Base-by-base conservation (phyloP, 768 basidiomycete species). In the Psilocybe cyanescens region DNA sequence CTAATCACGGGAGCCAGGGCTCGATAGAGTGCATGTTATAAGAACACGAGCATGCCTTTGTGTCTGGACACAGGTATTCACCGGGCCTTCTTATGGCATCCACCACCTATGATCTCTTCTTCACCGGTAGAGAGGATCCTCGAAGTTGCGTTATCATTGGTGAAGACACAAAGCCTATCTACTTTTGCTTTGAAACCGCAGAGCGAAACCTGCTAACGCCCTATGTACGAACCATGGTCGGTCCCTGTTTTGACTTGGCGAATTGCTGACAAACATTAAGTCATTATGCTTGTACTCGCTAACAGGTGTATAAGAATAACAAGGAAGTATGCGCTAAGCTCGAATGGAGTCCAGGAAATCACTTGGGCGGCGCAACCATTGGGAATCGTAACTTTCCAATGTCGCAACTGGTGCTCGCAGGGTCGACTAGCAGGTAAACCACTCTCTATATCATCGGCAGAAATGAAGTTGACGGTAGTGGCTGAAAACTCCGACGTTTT, bases 91-190 rank as follows among this genome's bases (percentile, higher is more conserved):
- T 76, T 67, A 80, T 78, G 76, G 66, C 77, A 63, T 66, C 75
- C 62, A 76, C 78, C 60, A 76, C 81, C 61, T 88, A 80, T 72
- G 76, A 83, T 69, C 74, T 91, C 35, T 90, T 83, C 75, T 91
- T 91, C 79, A 87, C 88, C 50, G 86, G 88, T 58, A 78, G 78
- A 69, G 86, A 87, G 72, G 83, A 91, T 75, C 88, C 89, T 48
- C 84, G 89, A 57, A 81, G 79, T 60, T 88, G 86, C 70, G 80
- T 86, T 60, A 75, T 91, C 75, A 90, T 91, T 65, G 88, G 89
- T 44, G 83, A 87, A 68, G 85, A 84, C 73, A 77, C 75, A 33
- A 81, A 77, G 65, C 83, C 83, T 0, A 73, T 89, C 66, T 88
- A 84, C 76, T 84, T 86, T 70, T 83, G 81, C 69, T 90, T 92